phyloP scores from a whole-genome alignment of 306 rosid genomes.

The Fagus crenata region DNA sequence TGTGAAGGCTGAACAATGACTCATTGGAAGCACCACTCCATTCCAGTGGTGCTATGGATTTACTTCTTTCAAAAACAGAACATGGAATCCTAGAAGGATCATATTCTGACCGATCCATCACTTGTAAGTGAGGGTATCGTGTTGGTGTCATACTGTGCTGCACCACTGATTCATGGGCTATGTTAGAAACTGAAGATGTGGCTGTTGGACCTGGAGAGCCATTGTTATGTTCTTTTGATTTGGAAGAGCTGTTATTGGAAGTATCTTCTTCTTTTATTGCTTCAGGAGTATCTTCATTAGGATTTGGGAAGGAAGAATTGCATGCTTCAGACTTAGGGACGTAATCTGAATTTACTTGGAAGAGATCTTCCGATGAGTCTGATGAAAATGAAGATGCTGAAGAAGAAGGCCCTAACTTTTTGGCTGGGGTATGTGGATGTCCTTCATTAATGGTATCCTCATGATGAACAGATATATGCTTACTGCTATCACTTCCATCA shows the following conservation, averaged over 20 bases:
- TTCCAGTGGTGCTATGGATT: conserved; percentile 44
- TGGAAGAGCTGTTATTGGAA: conserved; percentile 31
- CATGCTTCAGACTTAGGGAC: conserved; percentile 13
- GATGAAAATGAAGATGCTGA: conserved; percentile 39
- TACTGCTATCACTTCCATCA: conserved; percentile 23
- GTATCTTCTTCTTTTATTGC: conserved; percentile 28
- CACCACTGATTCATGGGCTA: conserved; percentile 20
- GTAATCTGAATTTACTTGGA: conserved; percentile 22
- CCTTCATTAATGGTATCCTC: conserved; percentile 26
- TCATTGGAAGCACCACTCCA: conserved; percentile 91
- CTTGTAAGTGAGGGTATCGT: conserved; percentile 53
- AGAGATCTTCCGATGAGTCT: conserved; percentile 32
- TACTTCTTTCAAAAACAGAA: conserved; percentile 49
- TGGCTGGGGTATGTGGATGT: conserved; percentile 11
- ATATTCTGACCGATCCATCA: conserved; percentile 63
- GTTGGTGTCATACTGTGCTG: conserved; percentile 36
- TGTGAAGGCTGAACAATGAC: conserved; percentile 76
- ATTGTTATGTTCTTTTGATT: conserved; percentile 32
- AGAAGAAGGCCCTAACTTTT: conserved; percentile 22
- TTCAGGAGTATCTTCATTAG: background rate
- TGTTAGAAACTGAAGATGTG: conserved; percentile 32
- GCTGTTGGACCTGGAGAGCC: conserved; percentile 23
- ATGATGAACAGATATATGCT: conserved; percentile 2
- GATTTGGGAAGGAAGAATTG: conserved; percentile 1
- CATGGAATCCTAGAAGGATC: conserved; percentile 69